Conservation (phyloP, 2,329 filamentous ascomycete genomes). For the Fusarium citri region DNA sequence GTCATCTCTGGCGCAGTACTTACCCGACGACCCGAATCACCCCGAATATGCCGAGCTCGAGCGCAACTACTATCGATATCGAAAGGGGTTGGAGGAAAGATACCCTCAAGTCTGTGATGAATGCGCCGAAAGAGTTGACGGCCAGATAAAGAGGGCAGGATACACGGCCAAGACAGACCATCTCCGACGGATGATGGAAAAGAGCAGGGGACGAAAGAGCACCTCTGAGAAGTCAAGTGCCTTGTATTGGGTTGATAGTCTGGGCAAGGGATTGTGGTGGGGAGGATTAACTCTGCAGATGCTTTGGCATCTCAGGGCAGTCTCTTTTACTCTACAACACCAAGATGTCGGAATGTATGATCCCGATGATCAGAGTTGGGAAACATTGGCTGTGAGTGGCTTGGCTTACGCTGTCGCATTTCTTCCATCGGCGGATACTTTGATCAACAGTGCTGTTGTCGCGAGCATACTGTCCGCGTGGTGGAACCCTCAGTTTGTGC, state of each 20-base stretch:
- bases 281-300: constrained; percentile 60
- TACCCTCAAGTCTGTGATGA: constrained; percentile 90
- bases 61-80: constrained; percentile 75
- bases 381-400: constrained; percentile 16
- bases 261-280: constrained; percentile 62
- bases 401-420: constrained; percentile 37
- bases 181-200: constrained; percentile 78
- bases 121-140: constrained; percentile 80
- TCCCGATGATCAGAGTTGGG: constrained; percentile 47
- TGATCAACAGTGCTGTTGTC: constrained; percentile 61
- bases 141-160: constrained; percentile 74
- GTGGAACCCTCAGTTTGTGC: constrained; percentile 77
- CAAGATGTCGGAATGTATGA: constrained; percentile 50
- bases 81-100: constrained; percentile 77
- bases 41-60: constrained; percentile 77
- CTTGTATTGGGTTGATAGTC: constrained; percentile 57
- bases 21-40: constrained; percentile 72
- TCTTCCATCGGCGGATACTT: constrained; percentile 55
- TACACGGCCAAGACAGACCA: constrained; percentile 90
- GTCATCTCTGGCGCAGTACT: constrained; percentile 81
- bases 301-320: constrained; percentile 61
- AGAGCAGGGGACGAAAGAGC: constrained; percentile 58
- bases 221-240: constrained; percentile 48
- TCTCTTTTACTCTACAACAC: constrained; percentile 44
- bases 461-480: constrained; percentile 66